Evolutionary conservation across 192 early-diverging fungal species (phyloP).

Genomic region (Thoreauomyces humboldtii): DNA sequence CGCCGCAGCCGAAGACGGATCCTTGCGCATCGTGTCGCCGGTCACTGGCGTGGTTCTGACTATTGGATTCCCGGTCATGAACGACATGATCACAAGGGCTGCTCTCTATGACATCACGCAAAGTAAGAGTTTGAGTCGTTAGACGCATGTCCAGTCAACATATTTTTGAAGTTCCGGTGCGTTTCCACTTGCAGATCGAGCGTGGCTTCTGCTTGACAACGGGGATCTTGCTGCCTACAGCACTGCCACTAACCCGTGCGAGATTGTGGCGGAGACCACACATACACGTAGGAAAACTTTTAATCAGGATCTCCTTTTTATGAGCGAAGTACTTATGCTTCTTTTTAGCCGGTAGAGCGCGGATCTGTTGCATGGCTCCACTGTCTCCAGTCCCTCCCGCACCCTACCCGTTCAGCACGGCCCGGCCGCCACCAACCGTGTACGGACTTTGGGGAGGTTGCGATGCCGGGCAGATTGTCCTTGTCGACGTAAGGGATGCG

Average conservation of each 20-base stretch:
- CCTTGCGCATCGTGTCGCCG: slow-evolving; percentile 43
- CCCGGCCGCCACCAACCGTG: slow-evolving; percentile 20
- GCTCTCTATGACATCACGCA: slow-evolving; percentile 41
- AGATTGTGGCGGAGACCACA: slow-evolving; percentile 40
- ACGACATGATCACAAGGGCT: slow-evolving; percentile 25
- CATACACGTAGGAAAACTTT: slow-evolving; percentile 4
- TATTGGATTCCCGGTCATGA: slow-evolving; percentile 47
- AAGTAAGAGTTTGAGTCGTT: slow-evolving; percentile 28
- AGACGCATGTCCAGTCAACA: background rate
- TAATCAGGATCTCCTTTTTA: no score
- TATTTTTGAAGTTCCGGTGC: background rate
- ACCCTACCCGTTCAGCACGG: background rate
- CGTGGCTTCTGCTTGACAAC: slow-evolving; percentile 38
- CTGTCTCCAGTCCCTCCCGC: slow-evolving; percentile 6
- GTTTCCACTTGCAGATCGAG: slow-evolving; percentile 28
- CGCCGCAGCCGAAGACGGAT: slow-evolving; percentile 37
- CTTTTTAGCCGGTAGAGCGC: slow-evolving; percentile 18
- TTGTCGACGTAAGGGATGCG: slow-evolving; percentile 37
- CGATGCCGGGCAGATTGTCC: slow-evolving; percentile 47
- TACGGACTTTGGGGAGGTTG: slow-evolving; percentile 47
- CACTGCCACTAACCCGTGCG: slow-evolving; percentile 40
- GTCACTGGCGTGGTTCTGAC: slow-evolving; percentile 44
- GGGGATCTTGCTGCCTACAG: slow-evolving; percentile 44
- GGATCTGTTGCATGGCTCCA: slow-evolving; percentile 37
- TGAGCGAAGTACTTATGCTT: no score